phyloP scores from a whole-genome alignment of 2,329 filamentous ascomycete species.

The Pyrenochaeta sp. region DNA sequence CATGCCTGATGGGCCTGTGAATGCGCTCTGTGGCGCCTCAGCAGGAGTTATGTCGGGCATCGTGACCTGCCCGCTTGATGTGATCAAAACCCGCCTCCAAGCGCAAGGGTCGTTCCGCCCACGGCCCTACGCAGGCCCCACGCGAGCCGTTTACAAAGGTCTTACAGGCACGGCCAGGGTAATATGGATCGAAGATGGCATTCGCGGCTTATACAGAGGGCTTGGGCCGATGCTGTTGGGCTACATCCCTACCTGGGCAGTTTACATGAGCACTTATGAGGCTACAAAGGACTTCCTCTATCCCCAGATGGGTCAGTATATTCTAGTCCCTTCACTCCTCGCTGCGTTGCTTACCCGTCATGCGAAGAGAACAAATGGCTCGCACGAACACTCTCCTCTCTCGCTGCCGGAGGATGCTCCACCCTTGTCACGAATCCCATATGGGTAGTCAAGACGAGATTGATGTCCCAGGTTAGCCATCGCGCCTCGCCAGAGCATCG shows the following conservation, averaged over 20 bases:
- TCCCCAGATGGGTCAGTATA: constrained; percentile 62
- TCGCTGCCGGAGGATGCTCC: constrained; percentile 89
- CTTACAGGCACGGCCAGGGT: constrained; percentile 83
- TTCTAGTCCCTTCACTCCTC: not conserved
- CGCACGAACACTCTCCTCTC: constrained; percentile 86
- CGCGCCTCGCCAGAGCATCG: constrained; percentile 63
- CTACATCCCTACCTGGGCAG: constrained; percentile 96
- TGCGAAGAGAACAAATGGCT: constrained; percentile 71
- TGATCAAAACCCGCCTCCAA: constrained; percentile 98
- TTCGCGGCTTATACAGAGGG: constrained; percentile 90
- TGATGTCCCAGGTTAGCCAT: constrained; percentile 88
- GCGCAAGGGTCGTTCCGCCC: constrained; percentile 84
- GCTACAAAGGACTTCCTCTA: constrained; percentile 79
- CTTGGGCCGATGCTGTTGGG: constrained; percentile 93
- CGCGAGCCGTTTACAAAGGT: constrained; percentile 76
- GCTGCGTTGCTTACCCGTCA: constrained; percentile 17
- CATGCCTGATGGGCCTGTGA: constrained; percentile 68
- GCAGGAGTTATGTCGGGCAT: constrained; percentile 93
- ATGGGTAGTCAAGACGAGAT: constrained; percentile 97
- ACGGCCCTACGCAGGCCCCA: constrained; percentile 57
- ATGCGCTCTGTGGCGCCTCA: constrained; percentile 84
- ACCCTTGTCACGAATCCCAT: constrained; percentile 97
- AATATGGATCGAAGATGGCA: constrained; percentile 87
- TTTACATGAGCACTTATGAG: constrained; percentile 97
- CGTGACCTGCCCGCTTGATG: constrained; percentile 95